These are phyloP conservation scores for Amauroascus niger DNA, from an alignment of 2,329 filamentous ascomycete genomes.

Conservation along the genomic window DNA sequence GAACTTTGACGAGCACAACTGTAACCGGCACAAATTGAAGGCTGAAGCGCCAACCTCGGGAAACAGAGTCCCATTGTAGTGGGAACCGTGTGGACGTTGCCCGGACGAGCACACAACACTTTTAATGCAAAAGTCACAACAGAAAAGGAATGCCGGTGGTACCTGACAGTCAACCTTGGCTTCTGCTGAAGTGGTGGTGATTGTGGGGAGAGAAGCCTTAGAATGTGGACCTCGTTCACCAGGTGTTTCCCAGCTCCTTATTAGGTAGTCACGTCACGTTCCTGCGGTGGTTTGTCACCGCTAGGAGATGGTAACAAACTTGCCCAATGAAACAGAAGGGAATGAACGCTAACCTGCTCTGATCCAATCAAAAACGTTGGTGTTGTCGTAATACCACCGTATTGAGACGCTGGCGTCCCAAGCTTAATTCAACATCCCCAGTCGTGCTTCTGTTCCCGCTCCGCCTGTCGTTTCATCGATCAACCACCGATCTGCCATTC, in stretches of 20 bases:
- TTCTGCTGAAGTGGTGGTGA: neutral
- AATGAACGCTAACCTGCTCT: neutral
- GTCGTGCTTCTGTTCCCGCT: neutral
- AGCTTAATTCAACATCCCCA: conserved; percentile 4
- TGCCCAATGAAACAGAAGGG: neutral
- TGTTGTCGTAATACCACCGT: neutral
- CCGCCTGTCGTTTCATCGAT: neutral
- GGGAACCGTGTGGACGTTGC: neutral
- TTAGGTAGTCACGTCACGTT: no score
- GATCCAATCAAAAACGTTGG: neutral
- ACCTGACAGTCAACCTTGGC: neutral
- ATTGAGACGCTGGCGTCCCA: neutral
- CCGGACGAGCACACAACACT: neutral
- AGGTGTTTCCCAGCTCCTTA: neutral
- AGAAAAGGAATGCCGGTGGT: neutral
- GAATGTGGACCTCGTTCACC: neutral
- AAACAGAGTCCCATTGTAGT: neutral
- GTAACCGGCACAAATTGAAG: neutral
- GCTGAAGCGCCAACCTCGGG: neutral
- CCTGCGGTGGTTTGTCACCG: neutral
- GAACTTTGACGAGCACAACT: neutral
- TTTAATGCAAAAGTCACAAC: neutral
- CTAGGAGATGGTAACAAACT: neutral
- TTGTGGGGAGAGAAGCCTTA: neutral
- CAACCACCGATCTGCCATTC: neutral